These are phyloP conservation scores for Aspergillus brasiliensis DNA, from an alignment of 2,329 filamentous ascomycete species.

Conservation along the genomic window DNA sequence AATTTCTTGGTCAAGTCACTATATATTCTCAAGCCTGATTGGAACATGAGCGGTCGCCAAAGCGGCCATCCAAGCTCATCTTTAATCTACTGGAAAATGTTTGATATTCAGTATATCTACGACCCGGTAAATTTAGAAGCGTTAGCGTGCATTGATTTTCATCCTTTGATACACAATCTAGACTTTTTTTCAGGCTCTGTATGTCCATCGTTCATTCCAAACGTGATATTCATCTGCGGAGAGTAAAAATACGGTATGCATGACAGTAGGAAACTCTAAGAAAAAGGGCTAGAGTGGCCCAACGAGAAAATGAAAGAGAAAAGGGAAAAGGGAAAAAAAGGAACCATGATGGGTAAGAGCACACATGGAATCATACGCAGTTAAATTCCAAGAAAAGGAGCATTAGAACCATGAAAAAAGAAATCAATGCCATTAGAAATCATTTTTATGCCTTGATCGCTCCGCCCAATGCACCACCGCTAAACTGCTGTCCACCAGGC, in stretches of 20 bases:
- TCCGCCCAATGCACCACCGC: constrained; percentile 53
- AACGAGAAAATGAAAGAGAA: background rate
- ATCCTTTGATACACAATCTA: background rate
- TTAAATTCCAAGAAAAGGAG: constrained; percentile 26
- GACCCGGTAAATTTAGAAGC: background rate
- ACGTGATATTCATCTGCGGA: constrained; percentile 26
- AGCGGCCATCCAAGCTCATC: no score
- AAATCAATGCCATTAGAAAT: constrained; percentile 37
- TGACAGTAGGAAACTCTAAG: constrained; percentile 13
- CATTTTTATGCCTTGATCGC: constrained; percentile 52
- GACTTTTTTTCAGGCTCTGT: background rate
- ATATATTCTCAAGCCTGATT: no score
- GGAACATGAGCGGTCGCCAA: no score
- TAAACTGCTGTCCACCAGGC: constrained; percentile 53
- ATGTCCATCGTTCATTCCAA: constrained; percentile 19
- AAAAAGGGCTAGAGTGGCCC: constrained; percentile 6
- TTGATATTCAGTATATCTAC: background rate
- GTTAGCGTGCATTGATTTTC: background rate
- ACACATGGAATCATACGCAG: constrained; percentile 25
- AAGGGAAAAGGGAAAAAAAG: background rate
- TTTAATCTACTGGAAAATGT: background rate
- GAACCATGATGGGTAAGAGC: constrained; percentile 14
- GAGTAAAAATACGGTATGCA: constrained; percentile 20
- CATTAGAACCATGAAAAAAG: constrained; percentile 28
- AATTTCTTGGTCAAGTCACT: no score